Percentiles rank a stretch among this genome's conserved stretches.
These are phyloP conservation scores for Cudoniella acicularis DNA, from an alignment of 495 filamentous ascomycete species.

Conservation along the genomic window DNA sequence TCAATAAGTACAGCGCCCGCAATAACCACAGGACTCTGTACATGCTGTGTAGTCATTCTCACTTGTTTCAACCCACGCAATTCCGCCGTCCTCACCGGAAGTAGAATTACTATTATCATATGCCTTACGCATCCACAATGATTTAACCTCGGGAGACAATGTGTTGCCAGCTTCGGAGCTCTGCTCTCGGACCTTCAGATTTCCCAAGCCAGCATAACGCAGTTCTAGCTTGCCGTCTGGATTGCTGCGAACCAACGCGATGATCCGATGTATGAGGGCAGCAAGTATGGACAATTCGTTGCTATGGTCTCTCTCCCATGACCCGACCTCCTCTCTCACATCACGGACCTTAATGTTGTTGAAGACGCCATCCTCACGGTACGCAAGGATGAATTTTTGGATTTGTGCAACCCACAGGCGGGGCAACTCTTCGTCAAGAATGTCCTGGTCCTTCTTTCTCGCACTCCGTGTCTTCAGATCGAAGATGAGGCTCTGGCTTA, in stretches of 20 bases:
- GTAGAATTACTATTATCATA: neutral
- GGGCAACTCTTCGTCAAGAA: constrained; percentile 37
- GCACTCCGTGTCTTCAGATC: constrained; percentile 62
- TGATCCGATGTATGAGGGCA: neutral
- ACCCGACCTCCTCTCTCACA: neutral
- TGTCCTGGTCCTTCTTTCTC: constrained; percentile 32
- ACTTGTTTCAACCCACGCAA: neutral
- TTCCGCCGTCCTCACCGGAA: neutral
- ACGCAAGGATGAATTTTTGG: constrained; percentile 58
- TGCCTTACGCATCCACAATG: neutral
- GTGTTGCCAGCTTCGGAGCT: neutral
- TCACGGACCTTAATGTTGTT: constrained; percentile 33
- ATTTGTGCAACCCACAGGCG: constrained; percentile 60
- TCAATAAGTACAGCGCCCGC: neutral
- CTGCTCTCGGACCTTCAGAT: neutral
- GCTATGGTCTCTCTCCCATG: neutral
- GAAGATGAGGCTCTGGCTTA: constrained; percentile 50
- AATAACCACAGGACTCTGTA: neutral
- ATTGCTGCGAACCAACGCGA: neutral
- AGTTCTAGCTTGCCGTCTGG: neutral
- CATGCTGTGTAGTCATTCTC: neutral
- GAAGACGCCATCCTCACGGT: constrained; percentile 52
- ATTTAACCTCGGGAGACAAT: neutral
- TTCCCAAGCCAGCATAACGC: neutral
- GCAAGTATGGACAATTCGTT: neutral